A percentile compares a stretch with the other conserved stretches of the same genome.
These are phyloP conservation scores for Cercospora janseana DNA, from an alignment of 2,329 filamentous ascomycete species.

Conservation along the genomic window DNA sequence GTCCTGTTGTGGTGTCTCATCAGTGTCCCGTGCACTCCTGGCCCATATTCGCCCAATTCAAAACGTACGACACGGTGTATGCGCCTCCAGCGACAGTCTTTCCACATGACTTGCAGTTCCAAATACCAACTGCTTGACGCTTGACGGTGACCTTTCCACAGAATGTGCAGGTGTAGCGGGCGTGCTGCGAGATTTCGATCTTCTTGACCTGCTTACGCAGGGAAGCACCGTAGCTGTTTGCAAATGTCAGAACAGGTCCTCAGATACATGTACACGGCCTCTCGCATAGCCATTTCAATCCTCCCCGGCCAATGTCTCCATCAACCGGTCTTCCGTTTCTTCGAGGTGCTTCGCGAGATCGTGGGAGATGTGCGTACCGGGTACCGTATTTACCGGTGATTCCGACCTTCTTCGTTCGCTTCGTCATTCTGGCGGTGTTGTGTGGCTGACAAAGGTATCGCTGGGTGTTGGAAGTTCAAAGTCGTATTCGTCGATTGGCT, in stretches of 20 bases:
- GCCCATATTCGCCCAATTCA: slow-evolving; percentile 11
- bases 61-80: slow-evolving; percentile 91
- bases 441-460: slow-evolving; percentile 24
- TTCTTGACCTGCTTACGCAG: slow-evolving; percentile 99
- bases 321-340: slow-evolving; percentile 14
- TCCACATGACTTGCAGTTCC: slow-evolving; percentile 93
- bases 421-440: slow-evolving; percentile 70
- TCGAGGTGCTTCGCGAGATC: slow-evolving; percentile 6
- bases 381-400: slow-evolving; percentile 99
- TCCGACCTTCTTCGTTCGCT: slow-evolving; percentile 97
- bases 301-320: not conserved
- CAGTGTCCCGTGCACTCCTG: slow-evolving; percentile 1
- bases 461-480: slow-evolving; percentile 18
- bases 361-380: slow-evolving; percentile 61
- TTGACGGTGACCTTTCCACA: slow-evolving; percentile 82
- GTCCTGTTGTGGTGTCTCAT: slow-evolving; percentile 57
- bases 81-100: slow-evolving; percentile 93
- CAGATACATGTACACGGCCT: slow-evolving; percentile 1
- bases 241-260: slow-evolving; percentile 19
- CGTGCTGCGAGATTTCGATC: slow-evolving; percentile 99
- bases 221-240: slow-evolving; percentile 87
- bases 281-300: slow-evolving; percentile 1
- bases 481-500: slow-evolving; percentile 4
- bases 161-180: slow-evolving; percentile 96
- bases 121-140: slow-evolving; percentile 89